These are phyloP conservation scores for Suillus subaureus DNA, from an alignment of 768 basidiomycete species.

Conservation along the genomic window DNA sequence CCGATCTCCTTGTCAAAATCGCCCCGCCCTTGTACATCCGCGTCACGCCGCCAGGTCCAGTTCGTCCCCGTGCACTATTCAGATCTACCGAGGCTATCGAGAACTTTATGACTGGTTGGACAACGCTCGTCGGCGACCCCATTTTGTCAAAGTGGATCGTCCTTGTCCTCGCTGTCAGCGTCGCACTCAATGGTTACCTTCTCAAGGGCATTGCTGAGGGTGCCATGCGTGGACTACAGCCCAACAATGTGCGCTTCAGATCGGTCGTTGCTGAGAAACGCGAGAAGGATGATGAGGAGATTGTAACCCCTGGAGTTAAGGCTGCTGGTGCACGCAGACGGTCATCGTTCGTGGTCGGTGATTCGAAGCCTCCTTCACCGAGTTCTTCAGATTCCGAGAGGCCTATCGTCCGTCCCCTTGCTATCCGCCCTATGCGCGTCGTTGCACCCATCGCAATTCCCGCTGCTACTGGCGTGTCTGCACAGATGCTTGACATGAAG, in stretches of 20 bases:
- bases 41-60: constrained; percentile 39
- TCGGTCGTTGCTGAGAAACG: constrained; percentile 26
- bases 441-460: constrained; percentile 26
- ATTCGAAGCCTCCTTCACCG: constrained; percentile 10
- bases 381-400: constrained; percentile 18
- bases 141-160: constrained; percentile 96
- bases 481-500: constrained; percentile 36
- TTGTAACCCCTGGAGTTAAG: constrained; percentile 19
- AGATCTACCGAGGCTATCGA: constrained; percentile 64
- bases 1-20: constrained; percentile 60
- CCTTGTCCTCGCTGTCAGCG: constrained; percentile 78
- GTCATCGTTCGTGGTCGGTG: constrained; percentile 30
- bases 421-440: constrained; percentile 3
- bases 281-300: constrained; percentile 25
- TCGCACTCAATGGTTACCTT: constrained; percentile 90
- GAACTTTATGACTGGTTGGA: constrained; percentile 90
- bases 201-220: constrained; percentile 83
- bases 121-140: constrained; percentile 89
- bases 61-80: constrained; percentile 34
- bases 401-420: constrained; percentile 17
- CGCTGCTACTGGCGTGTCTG: constrained; percentile 26
- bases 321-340: constrained; percentile 16
- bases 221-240: constrained; percentile 34
- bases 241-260: constrained; percentile 30
- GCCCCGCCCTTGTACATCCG: constrained; percentile 60